Conservation (phyloP, 2,329 filamentous ascomycete species). For the Trichothecium sympodiale region DNA sequence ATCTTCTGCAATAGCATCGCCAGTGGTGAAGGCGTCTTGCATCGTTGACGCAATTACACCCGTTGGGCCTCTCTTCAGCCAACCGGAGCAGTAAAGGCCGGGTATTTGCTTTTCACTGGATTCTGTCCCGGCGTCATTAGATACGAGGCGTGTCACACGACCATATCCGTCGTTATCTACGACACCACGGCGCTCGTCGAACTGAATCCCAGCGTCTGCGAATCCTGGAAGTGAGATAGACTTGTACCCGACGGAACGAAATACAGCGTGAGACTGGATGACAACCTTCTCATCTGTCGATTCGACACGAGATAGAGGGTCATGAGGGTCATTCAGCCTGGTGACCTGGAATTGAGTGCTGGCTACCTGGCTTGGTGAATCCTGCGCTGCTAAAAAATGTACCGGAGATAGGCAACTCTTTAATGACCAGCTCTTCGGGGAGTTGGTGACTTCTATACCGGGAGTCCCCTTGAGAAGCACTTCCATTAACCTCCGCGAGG, state of each 20-base stretch:
- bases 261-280: conserved; percentile 61
- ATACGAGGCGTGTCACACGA: conserved; percentile 42
- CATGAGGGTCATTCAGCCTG: conserved; percentile 42
- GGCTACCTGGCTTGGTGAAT: conserved; percentile 39
- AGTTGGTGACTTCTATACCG: conserved; percentile 13
- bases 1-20: conserved; percentile 72
- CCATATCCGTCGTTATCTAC: conserved; percentile 76
- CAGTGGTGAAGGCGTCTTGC: conserved; percentile 86
- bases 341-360: conserved; percentile 58
- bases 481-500: conserved; percentile 67
- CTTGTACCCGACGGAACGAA: conserved; percentile 92
- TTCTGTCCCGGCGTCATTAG: conserved; percentile 14
- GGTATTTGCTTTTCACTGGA: conserved; percentile 35
- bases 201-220: conserved; percentile 60
- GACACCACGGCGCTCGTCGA: conserved; percentile 62
- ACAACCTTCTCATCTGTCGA: conserved; percentile 37
- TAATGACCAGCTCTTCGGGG: conserved; percentile 65
- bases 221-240: conserved; percentile 69
- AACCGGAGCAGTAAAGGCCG: conserved; percentile 86
- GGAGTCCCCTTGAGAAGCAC: conserved; percentile 66
- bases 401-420: conserved; percentile 75
- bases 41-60: conserved; percentile 95
- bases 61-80: conserved; percentile 91
- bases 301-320: conserved; percentile 34
- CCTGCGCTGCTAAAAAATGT: conserved; percentile 45